Base-by-base conservation (phyloP, 2,329 filamentous ascomycete genomes). In the Endocalyx cinctus region DNA sequence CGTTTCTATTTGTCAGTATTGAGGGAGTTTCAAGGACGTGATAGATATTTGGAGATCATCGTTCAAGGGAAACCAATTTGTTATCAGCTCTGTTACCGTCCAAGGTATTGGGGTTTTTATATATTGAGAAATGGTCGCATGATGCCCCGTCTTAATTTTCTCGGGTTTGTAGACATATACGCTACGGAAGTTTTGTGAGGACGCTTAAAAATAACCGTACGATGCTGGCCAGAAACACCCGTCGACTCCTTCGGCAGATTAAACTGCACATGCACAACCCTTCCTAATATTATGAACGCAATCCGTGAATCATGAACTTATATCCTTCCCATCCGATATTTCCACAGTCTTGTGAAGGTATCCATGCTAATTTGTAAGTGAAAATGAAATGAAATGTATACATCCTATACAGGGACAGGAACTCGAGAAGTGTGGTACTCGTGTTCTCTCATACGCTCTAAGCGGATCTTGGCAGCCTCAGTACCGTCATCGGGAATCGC, bases 401-500 rank as follows among this genome's bases (percentile, higher is more conserved):
- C n/a, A n/a, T n/a, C 32, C 39, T 46, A 53, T 29, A 37, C 48
- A 25, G 34, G 42, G 26, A 34, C 41, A 15, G 41, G 35, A 32
- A 39, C 41, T 29, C 50, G 47, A 33, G 44, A 31, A 28, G 43
- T 39, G 27, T 50, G 48, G 40, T 54, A 50, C 15, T 67, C 60
- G 37, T 63, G 58, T 32, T 70, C 61, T 47, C 66, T 64, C 54
- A 67, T 62, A 43, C 69, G 66, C 50, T 76, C 73, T 37, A 68
- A 52, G 23, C 76, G 69, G 39, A 82, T 81, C 55, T 79, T 80
- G 26, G 76, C 71, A 10, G 79, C 79, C 54, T 83, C 79, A 6
- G 78, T 82, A 23, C 79, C 79, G 48, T 84, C 79, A 45, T 84
- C 79, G 19, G 76, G 74, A 19, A 71, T 66, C 2, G 77, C 71